Evolutionary conservation across 2,329 filamentous ascomycete species (phyloP), one percentile per base, ranked within the genome.

Genomic region (Westerdykella sp.): DNA sequence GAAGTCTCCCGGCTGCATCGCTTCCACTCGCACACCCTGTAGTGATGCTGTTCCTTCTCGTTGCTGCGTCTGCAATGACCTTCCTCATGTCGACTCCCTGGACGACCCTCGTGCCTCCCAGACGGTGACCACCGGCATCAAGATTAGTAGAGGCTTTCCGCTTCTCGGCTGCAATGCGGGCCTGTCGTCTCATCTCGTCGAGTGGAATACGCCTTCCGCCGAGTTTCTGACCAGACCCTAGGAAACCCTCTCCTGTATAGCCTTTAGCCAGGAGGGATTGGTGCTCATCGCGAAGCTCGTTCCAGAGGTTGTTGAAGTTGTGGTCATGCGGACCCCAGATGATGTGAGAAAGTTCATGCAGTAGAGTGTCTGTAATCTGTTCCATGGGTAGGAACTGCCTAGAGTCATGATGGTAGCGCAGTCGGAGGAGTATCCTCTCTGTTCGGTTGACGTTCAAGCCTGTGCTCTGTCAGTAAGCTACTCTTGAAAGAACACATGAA

Each of bases 261-360:
- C 91, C 91, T 62, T 91, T 93, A 45, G 80, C 71, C 10, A 82
- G 60, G 6, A 96, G 75, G 2, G 81, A 79, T 56, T 89, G 80
- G 56, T 91, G 83, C 67, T 96, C 90, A 45, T 91, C 86, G 15
- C 91, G 81, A 4, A 96, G 78, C 60, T 95, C 84, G 55, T 95
- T 84, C 87, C 90, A 95, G 5, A 96, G 72, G 0, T 82, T 82
- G 54, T 95, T 81, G 60, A 97, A 97, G 30, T 84, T 78, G 37
- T 74, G 76, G 60, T 96, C 81, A 63, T 97, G 91, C 1, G 87
- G 86, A 0, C 87, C 88, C 65, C 84, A 81, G 10, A 88, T 78
- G 51, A 85, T 95, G 60, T 97, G 91, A n/a, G 81, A 83, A 2
- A 97, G 78, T 55, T 97, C 91, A 63, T 97, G 91, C 15, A 97